Evolutionary conservation across 345 rosid species (phyloP).

Genomic region (Noccaea caerulescens): DNA sequence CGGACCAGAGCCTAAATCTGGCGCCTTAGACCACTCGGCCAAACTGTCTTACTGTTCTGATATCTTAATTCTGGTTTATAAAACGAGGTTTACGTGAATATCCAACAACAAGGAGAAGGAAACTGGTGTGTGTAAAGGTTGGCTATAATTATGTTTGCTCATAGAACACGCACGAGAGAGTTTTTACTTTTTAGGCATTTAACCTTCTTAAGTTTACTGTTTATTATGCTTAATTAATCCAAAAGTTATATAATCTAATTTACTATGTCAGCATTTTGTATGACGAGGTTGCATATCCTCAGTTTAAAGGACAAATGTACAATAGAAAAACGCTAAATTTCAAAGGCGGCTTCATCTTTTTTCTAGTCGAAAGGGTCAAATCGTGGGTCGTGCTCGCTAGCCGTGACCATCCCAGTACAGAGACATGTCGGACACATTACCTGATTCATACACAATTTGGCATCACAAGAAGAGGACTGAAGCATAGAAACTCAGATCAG

Average conservation of each 20-base stretch:
- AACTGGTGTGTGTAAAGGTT: no score
- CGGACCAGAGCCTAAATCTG: slow-evolving; percentile 99
- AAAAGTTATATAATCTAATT: not conserved
- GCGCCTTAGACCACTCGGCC: slow-evolving; percentile 99
- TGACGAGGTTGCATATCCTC: slow-evolving; percentile 24
- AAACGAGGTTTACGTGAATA: no score
- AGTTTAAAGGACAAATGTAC: slow-evolving; percentile 18
- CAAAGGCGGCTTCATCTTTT: not conserved
- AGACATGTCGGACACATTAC: slow-evolving; percentile 96
- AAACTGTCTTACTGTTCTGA: slow-evolving; percentile 58
- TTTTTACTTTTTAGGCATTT: no score
- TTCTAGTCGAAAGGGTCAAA: slow-evolving; percentile 73
- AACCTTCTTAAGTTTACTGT: not conserved
- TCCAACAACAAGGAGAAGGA: no score
- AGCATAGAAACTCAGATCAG: slow-evolving; percentile 3
- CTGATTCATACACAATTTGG: slow-evolving; percentile 43
- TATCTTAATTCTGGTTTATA: no score
- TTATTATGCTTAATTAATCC: slow-evolving; percentile 9
- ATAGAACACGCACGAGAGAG: no score
- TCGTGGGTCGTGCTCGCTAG: slow-evolving; percentile 82
- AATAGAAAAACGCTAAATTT: not conserved
- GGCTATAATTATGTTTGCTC: not conserved
- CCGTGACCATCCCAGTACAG: slow-evolving; percentile 82
- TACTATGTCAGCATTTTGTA: slow-evolving; percentile 17
- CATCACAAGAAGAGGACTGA: slow-evolving; percentile 16